Conservation (phyloP, 192 early-diverging fungal genomes). For the Nowakowskiella sp. region DNA sequence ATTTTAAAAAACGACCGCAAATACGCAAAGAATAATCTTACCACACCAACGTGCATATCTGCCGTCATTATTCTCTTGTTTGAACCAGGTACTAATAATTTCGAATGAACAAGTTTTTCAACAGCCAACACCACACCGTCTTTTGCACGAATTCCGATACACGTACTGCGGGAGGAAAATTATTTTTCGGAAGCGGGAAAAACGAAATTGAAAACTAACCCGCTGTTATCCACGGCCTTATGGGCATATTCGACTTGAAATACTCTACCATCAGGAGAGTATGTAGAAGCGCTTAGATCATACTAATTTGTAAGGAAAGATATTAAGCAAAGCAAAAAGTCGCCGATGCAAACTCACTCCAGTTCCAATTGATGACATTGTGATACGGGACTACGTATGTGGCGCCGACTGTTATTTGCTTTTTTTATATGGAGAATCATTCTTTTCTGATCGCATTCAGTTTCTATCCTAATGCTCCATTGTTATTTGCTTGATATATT, state of each 20-base stretch:
- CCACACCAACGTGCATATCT: slow-evolving; percentile 89
- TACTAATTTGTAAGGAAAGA: slow-evolving; percentile 55
- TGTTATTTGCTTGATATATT: too few relatives aligned
- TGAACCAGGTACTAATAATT: slow-evolving; percentile 83
- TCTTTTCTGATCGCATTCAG: too few relatives aligned
- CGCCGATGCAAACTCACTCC: slow-evolving; percentile 6
- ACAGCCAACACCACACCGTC: slow-evolving; percentile 96
- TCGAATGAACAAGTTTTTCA: slow-evolving; percentile 91
- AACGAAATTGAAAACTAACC: slow-evolving; percentile 42
- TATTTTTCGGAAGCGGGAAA: neutral
- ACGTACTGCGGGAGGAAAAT: slow-evolving; percentile 52
- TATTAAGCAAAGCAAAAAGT: neutral
- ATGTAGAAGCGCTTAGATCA: slow-evolving; percentile 95
- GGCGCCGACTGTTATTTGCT: too few relatives aligned
- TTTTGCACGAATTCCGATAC: slow-evolving; percentile 86
- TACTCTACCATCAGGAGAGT: slow-evolving; percentile 97
- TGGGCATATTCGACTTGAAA: slow-evolving; percentile 99
- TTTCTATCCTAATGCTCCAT: too few relatives aligned
- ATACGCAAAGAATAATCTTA: slow-evolving; percentile 22
- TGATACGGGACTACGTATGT: too few relatives aligned
- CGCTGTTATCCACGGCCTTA: slow-evolving; percentile 98
- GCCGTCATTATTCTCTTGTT: slow-evolving; percentile 90
- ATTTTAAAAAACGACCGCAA: neutral
- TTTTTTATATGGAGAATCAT: too few relatives aligned
- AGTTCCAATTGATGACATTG: slow-evolving; percentile 25